A percentile compares a stretch with the other conserved stretches of the same genome.
phyloP scores from a whole-genome alignment of 345 rosid genomes.

The Ceriops tagal region DNA sequence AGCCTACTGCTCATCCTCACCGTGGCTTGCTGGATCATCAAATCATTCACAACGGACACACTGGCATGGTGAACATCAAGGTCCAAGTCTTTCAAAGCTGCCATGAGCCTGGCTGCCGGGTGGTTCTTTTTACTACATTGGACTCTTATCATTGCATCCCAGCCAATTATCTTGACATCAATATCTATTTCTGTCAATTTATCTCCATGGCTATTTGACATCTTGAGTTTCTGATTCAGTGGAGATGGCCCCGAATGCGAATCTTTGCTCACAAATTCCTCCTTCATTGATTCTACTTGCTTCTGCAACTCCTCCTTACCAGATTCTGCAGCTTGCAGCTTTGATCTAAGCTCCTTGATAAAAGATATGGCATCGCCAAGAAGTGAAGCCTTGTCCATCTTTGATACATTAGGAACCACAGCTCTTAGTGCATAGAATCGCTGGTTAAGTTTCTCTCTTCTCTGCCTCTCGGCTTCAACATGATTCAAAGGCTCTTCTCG shows the following conservation, averaged over 20 bases:
- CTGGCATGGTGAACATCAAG: slow-evolving; percentile 89
- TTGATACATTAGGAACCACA: slow-evolving; percentile 93
- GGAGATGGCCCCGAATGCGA: slow-evolving; percentile 18
- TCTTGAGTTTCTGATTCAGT: slow-evolving; percentile 34
- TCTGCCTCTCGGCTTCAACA: slow-evolving; percentile 96
- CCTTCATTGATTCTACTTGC: slow-evolving; percentile 54
- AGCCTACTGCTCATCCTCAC: slow-evolving; percentile 77
- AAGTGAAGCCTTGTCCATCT: slow-evolving; percentile 98
- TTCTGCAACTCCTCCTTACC: slow-evolving; percentile 64
- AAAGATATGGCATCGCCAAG: slow-evolving; percentile 87
- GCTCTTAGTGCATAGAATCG: slow-evolving; percentile 81
- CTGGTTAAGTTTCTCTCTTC: slow-evolving; percentile 95
- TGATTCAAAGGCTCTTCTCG: slow-evolving; percentile 96
- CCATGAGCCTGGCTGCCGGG: slow-evolving; percentile 87
- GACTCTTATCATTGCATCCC: slow-evolving; percentile 83
- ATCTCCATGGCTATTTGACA: slow-evolving; percentile 29
- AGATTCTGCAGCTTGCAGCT: slow-evolving; percentile 51
- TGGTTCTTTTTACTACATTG: slow-evolving; percentile 77
- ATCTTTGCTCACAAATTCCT: slow-evolving; percentile 40
- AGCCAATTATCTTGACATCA: slow-evolving; percentile 82
- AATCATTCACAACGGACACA: slow-evolving; percentile 73
- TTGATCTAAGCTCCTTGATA: slow-evolving; percentile 70
- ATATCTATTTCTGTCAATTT: slow-evolving; percentile 59
- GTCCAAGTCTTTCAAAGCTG: slow-evolving; percentile 74
- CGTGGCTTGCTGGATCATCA: slow-evolving; percentile 97